Evolutionary conservation across 2,329 filamentous ascomycete genomes (phyloP).

Genomic region (Scopulariopsis brevicaulis): DNA sequence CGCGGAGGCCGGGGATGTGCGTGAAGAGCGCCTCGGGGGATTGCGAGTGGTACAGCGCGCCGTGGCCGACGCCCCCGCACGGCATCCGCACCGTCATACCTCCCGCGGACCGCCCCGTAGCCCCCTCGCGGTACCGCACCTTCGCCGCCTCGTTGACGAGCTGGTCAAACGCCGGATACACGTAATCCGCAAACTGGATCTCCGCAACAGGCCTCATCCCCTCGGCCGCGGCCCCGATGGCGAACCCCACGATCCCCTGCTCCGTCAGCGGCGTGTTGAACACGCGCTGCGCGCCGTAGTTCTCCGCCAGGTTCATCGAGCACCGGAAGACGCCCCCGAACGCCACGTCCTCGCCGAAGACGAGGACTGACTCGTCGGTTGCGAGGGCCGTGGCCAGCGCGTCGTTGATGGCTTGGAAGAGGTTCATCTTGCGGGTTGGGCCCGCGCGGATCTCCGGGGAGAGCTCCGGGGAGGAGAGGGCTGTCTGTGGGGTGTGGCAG

Average conservation of each 20-base stretch:
- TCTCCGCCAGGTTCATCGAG: constrained; percentile 79
- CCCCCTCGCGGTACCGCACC: constrained; percentile 64
- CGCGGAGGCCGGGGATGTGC: constrained; percentile 74
- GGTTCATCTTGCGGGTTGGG: constrained; percentile 76
- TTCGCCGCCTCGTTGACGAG: constrained; percentile 90
- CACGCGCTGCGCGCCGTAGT: constrained; percentile 77
- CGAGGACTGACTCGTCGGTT: constrained; percentile 72
- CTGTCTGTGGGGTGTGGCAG: constrained; percentile 63
- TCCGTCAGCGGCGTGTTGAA: constrained; percentile 95
- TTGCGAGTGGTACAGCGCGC: constrained; percentile 79
- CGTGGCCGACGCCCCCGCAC: constrained; percentile 79
- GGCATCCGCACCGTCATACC: constrained; percentile 86
- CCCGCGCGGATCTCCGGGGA: constrained; percentile 52
- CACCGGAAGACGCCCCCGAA: constrained; percentile 96
- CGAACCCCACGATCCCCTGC: constrained; percentile 90
- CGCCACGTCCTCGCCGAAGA: constrained; percentile 95
- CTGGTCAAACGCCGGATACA: constrained; percentile 88
- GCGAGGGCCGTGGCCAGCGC: constrained; percentile 74
- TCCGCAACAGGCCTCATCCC: constrained; percentile 90
- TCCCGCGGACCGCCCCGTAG: constrained; percentile 49
- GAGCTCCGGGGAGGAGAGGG: constrained; percentile 63
- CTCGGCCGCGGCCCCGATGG: constrained; percentile 78
- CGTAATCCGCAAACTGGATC: constrained; percentile 92
- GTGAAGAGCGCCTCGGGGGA: constrained; percentile 82
- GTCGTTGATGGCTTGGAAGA: constrained; percentile 89